These are phyloP conservation scores for Tulasnella sp. DNA, from an alignment of 768 basidiomycete genomes.

Conservation along the genomic window DNA sequence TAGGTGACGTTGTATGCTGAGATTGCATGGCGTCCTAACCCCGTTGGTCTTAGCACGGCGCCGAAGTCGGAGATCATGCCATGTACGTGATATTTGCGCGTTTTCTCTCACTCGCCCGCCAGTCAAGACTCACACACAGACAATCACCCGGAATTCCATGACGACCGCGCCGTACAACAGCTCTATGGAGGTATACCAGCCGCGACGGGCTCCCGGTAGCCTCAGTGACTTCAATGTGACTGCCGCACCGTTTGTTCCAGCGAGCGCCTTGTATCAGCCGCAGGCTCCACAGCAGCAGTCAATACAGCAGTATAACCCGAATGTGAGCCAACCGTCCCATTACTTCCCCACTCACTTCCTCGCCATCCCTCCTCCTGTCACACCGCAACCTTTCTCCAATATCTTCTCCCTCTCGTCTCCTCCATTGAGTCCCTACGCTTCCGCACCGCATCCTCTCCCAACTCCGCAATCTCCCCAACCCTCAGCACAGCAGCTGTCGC, in stretches of 20 bases:
- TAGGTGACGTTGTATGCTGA: slow-evolving; percentile 3
- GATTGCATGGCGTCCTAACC: neutral
- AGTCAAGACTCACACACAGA: neutral
- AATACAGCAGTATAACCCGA: slow-evolving; percentile 2
- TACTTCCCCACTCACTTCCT: slow-evolving; percentile 12
- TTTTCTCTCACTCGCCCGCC: neutral
- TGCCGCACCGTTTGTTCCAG: slow-evolving; percentile 68
- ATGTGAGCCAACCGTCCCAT: slow-evolving; percentile 15
- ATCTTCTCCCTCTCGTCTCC: slow-evolving; percentile 13
- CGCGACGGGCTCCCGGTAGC: slow-evolving; percentile 44
- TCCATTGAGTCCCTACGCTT: neutral
- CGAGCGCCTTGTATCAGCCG: slow-evolving; percentile 41
- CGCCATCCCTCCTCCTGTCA: slow-evolving; percentile 14
- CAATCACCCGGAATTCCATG: no score
- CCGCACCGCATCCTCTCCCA: slow-evolving; percentile 1
- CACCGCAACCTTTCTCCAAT: slow-evolving; percentile 16
- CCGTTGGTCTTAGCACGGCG: slow-evolving; percentile 39
- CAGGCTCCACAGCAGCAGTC: neutral
- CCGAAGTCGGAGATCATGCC: slow-evolving; percentile 72
- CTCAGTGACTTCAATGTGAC: slow-evolving; percentile 56
- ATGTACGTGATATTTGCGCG: slow-evolving; percentile 34
- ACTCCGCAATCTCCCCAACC: slow-evolving; percentile 5
- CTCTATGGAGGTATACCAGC: slow-evolving; percentile 64
- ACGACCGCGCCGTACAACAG: neutral
- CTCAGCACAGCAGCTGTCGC: slow-evolving; percentile 1